Percentiles rank a stretch among this genome's conserved stretches.
Evolutionary conservation across 2,329 filamentous ascomycete species (phyloP).

Genomic region (Xylogone sp.): DNA sequence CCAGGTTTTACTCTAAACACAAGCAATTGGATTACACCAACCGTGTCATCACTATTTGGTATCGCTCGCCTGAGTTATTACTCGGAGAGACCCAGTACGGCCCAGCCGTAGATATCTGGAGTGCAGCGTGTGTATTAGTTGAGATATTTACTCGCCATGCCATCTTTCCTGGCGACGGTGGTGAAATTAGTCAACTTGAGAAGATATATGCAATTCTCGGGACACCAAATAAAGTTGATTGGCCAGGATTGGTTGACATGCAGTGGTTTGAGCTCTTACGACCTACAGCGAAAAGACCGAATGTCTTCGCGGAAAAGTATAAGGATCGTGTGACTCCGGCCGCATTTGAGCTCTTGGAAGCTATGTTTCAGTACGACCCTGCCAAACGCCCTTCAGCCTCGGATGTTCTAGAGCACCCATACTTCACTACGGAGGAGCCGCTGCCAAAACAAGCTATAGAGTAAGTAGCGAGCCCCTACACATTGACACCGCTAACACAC

Average conservation of each 20-base stretch:
- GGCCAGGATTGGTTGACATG: conserved; percentile 90
- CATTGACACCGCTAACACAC: conserved; percentile 1
- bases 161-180: conserved; percentile 92
- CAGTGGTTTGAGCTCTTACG: conserved; percentile 94
- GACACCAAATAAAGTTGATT: conserved; percentile 78
- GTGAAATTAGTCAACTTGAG: conserved; percentile 93
- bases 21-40: conserved; percentile 95
- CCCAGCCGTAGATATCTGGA: conserved; percentile 92
- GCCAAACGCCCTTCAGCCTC: conserved; percentile 76
- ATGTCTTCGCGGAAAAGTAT: conserved; percentile 80
- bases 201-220: conserved; percentile 94
- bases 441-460: conserved; percentile 73
- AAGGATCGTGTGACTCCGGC: conserved; percentile 70
- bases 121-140: conserved; percentile 91
- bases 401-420: conserved; percentile 80
- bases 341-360: conserved; percentile 75
- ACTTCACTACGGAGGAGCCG: conserved; percentile 83
- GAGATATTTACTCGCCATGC: conserved; percentile 94
- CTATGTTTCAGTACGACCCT: conserved; percentile 90
- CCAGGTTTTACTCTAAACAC: conserved; percentile 92
- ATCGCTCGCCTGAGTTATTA: conserved; percentile 84
- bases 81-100: conserved; percentile 89
- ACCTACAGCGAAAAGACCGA: conserved; percentile 68
- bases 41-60: conserved; percentile 98
- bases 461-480: conserved; percentile 46